phyloP scores from a whole-genome alignment of 129 eudicot genomes.

The Scalesia atractyloides region DNA sequence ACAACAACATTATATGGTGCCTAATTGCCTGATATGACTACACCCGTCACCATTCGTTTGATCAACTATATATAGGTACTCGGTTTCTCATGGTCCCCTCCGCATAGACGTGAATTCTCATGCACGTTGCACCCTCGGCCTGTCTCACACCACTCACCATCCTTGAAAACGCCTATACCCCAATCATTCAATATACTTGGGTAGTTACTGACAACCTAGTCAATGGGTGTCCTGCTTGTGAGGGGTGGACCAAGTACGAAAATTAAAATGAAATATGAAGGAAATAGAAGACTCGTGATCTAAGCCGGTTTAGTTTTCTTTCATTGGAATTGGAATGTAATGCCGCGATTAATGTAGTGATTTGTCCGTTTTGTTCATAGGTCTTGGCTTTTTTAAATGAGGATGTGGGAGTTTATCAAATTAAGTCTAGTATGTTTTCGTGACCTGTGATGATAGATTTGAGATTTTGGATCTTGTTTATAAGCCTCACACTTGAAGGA shows the following conservation, averaged over 20 bases:
- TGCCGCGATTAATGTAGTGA: too few relatives aligned
- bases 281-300: too few relatives aligned
- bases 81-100: background rate
- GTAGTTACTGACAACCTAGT: background rate
- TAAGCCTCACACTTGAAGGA: too few relatives aligned
- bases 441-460: too few relatives aligned
- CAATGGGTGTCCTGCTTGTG: background rate
- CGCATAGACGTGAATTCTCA: constrained; percentile 1
- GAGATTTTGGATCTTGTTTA: too few relatives aligned
- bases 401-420: too few relatives aligned
- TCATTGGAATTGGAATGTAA: too few relatives aligned
- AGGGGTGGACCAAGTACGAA: background rate
- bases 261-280: background rate
- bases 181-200: background rate
- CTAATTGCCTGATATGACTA: background rate
- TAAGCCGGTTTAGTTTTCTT: too few relatives aligned
- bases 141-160: background rate
- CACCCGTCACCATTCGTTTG: background rate
- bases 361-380: too few relatives aligned
- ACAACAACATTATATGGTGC: constrained; percentile 1
- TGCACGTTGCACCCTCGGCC: constrained; percentile 8
- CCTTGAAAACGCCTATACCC: background rate
- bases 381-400: too few relatives aligned
- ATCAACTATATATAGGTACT: background rate
- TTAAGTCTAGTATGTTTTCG: too few relatives aligned